A percentile compares a stretch with the other conserved stretches of the same genome.
Evolutionary conservation across 192 early-diverging fungal species (phyloP).

Genomic region (Coemansia sp.): DNA sequence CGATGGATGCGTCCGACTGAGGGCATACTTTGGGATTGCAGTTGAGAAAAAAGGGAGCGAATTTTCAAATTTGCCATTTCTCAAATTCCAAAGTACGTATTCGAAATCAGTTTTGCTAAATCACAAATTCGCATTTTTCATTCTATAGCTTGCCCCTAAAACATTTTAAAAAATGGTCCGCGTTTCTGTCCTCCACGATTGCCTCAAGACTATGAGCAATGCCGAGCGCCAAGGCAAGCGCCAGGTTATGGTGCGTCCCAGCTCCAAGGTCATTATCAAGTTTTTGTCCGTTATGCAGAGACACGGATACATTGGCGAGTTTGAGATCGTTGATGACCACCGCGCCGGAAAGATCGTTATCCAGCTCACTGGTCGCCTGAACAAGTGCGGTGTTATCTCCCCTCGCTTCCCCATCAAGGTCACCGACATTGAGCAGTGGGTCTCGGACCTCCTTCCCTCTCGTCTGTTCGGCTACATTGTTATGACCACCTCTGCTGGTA

Average conservation of each 20-base stretch:
- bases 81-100: not conserved
- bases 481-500: conserved; percentile 91
- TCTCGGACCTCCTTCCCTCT: conserved; percentile 94
- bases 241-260: conserved; percentile 96
- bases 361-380: conserved; percentile 97
- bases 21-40: conserved; percentile 31
- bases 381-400: conserved; percentile 99
- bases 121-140: not conserved
- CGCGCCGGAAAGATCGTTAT: conserved; percentile 97
- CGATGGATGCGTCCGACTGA: not conserved
- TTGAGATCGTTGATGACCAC: conserved; percentile 98
- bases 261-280: conserved; percentile 98
- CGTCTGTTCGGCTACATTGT: conserved; percentile 98
- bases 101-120: not conserved
- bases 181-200: conserved; percentile 96
- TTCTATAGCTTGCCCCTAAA: not conserved
- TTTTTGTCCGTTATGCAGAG: conserved; percentile 99
- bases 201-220: conserved; percentile 98
- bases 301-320: conserved; percentile 99
- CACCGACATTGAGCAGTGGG: conserved; percentile 94
- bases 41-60: not conserved
- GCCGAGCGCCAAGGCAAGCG: conserved; percentile 98
- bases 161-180: conserved; percentile 82
- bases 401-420: conserved; percentile 98
- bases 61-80: not conserved